These are phyloP conservation scores for Erodium moschatum DNA, from an alignment of 441 rosid species.

Conservation along the genomic window DNA sequence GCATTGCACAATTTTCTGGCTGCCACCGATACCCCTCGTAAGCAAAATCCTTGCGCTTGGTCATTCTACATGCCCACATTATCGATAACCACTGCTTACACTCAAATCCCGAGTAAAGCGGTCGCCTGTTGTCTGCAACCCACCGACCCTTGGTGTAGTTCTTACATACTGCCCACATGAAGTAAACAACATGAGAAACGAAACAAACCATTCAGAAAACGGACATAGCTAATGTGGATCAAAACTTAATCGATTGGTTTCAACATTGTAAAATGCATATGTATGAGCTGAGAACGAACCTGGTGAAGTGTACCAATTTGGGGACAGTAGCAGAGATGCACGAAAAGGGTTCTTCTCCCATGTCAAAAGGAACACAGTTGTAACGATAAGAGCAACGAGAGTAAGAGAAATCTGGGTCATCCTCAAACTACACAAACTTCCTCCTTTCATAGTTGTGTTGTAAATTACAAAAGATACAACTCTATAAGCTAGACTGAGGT, in stretches of 20 bases:
- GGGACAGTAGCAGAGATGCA: constrained; percentile 27
- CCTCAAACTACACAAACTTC: constrained; percentile 24
- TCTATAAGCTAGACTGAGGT: not conserved
- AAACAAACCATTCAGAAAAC: not conserved
- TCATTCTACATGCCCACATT: constrained; percentile 85
- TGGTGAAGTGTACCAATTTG: constrained; percentile 29
- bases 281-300: constrained; percentile 28
- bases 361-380: constrained; percentile 33
- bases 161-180: constrained; percentile 42
- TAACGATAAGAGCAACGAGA: constrained; percentile 28
- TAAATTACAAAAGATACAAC: not conserved
- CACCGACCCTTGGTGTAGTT: constrained; percentile 75
- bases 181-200: constrained; percentile 9
- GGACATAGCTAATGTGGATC: not conserved
- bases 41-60: constrained; percentile 61
- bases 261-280: not conserved
- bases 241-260: not conserved
- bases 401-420: constrained; percentile 31
- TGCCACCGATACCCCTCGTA: constrained; percentile 69
- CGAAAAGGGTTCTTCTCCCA: constrained; percentile 41
- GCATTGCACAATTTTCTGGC: constrained; percentile 58
- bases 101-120: constrained; percentile 61
- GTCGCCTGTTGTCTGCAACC: constrained; percentile 52
- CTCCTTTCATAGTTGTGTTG: constrained; percentile 32
- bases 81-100: constrained; percentile 81